Evolutionary conservation across 2,329 filamentous ascomycete genomes (phyloP).

Genomic region (Diaporthe helianthi): DNA sequence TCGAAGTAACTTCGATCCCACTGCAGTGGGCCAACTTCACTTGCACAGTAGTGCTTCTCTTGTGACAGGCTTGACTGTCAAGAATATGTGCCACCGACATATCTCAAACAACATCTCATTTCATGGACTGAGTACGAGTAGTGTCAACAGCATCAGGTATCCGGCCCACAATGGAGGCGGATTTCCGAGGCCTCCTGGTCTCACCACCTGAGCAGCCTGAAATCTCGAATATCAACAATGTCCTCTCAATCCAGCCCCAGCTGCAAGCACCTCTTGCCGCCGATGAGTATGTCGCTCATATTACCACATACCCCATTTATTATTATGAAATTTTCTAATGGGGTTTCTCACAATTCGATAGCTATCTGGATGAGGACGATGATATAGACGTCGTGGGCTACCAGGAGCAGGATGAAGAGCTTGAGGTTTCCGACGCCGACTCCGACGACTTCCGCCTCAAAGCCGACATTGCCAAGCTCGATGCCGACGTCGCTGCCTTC

Average conservation of each 20-base stretch:
- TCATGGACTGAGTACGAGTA: neutral
- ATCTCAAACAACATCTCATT: neutral
- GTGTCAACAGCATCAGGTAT: neutral
- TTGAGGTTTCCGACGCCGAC: constrained; percentile 47
- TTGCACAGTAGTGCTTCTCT: neutral
- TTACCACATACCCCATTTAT: neutral
- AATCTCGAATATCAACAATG: constrained; percentile 30
- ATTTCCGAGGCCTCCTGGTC: constrained; percentile 18
- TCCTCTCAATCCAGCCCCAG: constrained; percentile 28
- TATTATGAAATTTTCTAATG: neutral
- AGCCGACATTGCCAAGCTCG: constrained; percentile 48
- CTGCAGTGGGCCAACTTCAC: constrained; percentile 6
- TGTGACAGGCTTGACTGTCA: neutral
- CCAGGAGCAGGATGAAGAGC: constrained; percentile 34
- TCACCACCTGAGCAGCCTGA: constrained; percentile 21
- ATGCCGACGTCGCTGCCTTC: constrained; percentile 46
- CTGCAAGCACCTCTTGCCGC: constrained; percentile 13
- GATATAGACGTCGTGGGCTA: constrained; percentile 35
- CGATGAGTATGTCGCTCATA: constrained; percentile 25
- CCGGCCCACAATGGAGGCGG: constrained; percentile 28
- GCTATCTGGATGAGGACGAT: constrained; percentile 35
- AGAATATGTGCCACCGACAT: neutral
- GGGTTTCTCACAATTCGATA: neutral
- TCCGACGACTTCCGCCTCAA: constrained; percentile 51
- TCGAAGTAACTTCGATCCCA: neutral